Conservation (phyloP, 192 early-diverging fungal species). For the Gaertneriomyces sp. region DNA sequence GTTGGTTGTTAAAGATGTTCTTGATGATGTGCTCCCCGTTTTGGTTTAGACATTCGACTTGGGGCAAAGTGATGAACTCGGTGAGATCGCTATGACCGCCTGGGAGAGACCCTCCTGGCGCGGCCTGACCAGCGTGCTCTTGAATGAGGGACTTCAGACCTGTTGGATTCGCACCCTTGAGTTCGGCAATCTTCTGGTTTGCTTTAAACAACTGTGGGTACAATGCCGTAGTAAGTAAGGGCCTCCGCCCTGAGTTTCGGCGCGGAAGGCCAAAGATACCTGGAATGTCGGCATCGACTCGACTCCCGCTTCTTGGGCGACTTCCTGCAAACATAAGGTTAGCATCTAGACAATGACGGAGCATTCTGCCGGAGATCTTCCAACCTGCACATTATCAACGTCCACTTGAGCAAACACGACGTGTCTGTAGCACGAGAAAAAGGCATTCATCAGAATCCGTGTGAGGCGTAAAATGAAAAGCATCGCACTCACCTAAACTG, state of each 20-base stretch:
- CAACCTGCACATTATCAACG: conserved; percentile 47
- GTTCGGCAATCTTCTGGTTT: conserved; percentile 65
- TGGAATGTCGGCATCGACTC: conserved; percentile 79
- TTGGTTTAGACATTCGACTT: conserved; percentile 79
- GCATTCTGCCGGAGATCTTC: neutral
- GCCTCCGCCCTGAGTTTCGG: neutral
- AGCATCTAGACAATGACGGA: neutral
- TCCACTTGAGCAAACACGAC: conserved; percentile 45
- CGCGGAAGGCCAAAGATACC: neutral
- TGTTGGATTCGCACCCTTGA: conserved; percentile 75
- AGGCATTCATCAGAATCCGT: neutral
- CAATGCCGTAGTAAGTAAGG: neutral
- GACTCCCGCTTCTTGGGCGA: conserved; percentile 31
- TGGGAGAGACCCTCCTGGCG: neutral
- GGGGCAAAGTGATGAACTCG: conserved; percentile 36
- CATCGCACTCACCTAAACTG: conserved; percentile 12
- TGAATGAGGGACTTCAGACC: conserved; percentile 60
- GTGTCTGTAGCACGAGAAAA: conserved; percentile 24
- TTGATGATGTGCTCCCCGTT: conserved; percentile 67
- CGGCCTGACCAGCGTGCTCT: conserved; percentile 30
- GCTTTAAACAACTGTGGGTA: conserved; percentile 61
- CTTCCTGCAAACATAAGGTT: conserved; percentile 15
- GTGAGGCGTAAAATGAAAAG: neutral
- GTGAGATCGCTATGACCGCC: conserved; percentile 37
- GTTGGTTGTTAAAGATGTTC: conserved; percentile 72